These are phyloP conservation scores for Pythium chondricola DNA, from an alignment of 352 stramenopile genomes.

Conservation along the genomic window DNA sequence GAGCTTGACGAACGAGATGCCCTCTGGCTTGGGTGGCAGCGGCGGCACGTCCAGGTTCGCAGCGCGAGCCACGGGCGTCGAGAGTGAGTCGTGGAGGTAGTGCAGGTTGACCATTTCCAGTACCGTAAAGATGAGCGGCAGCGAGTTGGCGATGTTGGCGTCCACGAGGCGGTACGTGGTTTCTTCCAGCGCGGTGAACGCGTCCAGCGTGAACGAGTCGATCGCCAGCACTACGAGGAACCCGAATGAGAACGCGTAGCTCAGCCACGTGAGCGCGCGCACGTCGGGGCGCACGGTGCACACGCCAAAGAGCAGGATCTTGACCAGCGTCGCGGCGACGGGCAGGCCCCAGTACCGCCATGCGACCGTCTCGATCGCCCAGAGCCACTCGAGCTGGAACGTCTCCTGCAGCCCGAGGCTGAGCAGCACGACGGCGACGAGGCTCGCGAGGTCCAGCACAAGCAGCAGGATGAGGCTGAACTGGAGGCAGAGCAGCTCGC, in stretches of 20 bases:
- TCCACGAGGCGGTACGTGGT: conserved; percentile 43
- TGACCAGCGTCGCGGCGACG: conserved; percentile 50
- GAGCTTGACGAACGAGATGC: conserved; percentile 81
- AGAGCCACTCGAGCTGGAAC: conserved; percentile 34
- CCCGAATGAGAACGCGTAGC: conserved; percentile 39
- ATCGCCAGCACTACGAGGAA: conserved; percentile 62
- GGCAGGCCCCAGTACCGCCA: conserved; percentile 78
- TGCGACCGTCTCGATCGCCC: conserved; percentile 29
- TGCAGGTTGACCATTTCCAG: conserved; percentile 74
- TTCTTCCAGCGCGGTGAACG: conserved; percentile 50
- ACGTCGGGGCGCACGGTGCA: conserved; percentile 40
- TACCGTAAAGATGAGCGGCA: conserved; percentile 82
- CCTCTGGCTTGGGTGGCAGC: conserved; percentile 24
- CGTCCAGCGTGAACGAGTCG: conserved; percentile 68
- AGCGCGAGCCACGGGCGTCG: conserved; percentile 22
- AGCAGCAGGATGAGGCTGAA: conserved; percentile 62
- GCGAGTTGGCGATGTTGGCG: conserved; percentile 76
- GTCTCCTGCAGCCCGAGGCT: conserved; percentile 41
- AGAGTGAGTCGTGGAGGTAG: conserved; percentile 54
- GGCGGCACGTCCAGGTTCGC: conserved; percentile 21
- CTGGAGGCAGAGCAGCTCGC: conserved; percentile 60
- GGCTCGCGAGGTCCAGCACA: conserved; percentile 38
- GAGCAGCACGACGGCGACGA: conserved; percentile 44
- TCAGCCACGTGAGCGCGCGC: conserved; percentile 32
- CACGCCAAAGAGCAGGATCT: conserved; percentile 54